These are phyloP conservation scores for Colletotrichum orbiculare DNA, from an alignment of 2,329 filamentous ascomycete genomes.

Conservation along the genomic window DNA sequence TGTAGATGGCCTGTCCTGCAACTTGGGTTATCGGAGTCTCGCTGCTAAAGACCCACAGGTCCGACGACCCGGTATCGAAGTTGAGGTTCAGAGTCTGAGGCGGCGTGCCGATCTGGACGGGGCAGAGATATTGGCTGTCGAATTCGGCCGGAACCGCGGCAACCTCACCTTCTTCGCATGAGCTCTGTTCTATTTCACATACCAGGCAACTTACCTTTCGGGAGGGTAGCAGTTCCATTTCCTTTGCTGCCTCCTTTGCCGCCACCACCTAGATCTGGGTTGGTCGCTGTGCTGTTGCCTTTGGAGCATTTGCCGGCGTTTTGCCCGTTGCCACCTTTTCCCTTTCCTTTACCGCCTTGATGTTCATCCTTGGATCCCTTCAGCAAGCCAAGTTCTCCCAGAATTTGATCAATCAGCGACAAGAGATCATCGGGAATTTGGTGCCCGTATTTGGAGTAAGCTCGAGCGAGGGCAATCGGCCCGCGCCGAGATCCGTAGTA, in stretches of 20 bases:
- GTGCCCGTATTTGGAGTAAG: constrained; percentile 52
- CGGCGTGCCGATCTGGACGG: constrained; percentile 68
- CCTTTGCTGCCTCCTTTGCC: constrained; percentile 1
- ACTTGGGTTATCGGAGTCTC: constrained; percentile 49
- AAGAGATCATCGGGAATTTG: constrained; percentile 48
- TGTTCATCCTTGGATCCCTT: constrained; percentile 6
- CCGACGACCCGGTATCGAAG: constrained; percentile 57
- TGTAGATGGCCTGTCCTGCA: constrained; percentile 53
- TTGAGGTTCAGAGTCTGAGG: constrained; percentile 52
- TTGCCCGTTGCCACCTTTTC: constrained; percentile 9
- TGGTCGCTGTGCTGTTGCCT: constrained; percentile 21
- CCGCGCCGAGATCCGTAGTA: constrained; percentile 46
- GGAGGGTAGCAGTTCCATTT: background rate
- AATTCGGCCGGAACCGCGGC: constrained; percentile 56
- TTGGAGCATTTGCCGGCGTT: constrained; percentile 18
- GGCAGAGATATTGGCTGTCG: constrained; percentile 64
- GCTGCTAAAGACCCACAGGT: constrained; percentile 61
- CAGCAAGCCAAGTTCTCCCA: constrained; percentile 47
- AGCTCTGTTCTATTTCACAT: too few relatives aligned
- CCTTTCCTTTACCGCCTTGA: constrained; percentile 7
- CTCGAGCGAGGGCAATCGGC: constrained; percentile 51
- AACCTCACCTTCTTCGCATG: constrained; percentile 46
- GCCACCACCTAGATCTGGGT: background rate
- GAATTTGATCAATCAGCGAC: constrained; percentile 46
- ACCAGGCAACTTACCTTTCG: background rate